These are phyloP conservation scores for Fraxinus albicans DNA, from an alignment of 305 asterid species.

Conservation along the genomic window DNA sequence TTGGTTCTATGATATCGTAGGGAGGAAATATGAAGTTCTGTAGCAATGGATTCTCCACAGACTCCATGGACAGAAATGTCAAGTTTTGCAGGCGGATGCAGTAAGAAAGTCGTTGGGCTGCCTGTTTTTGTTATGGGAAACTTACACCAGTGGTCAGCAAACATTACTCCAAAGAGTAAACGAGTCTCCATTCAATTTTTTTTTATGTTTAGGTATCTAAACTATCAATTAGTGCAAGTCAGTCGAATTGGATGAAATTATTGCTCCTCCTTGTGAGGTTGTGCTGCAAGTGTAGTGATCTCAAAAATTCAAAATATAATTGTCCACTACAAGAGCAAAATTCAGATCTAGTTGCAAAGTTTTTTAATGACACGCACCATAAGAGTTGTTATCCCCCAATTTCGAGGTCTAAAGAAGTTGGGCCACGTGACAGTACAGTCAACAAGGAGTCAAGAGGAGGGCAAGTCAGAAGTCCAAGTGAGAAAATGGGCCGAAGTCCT, in stretches of 20 bases:
- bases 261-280: neutral
- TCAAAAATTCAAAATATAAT: neutral
- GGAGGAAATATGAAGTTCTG: conserved; percentile 67
- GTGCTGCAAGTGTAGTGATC: neutral
- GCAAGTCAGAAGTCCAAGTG: no score
- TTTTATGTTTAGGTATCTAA: neutral
- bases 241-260: neutral
- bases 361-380: neutral
- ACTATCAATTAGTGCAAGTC: neutral
- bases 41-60: conserved; percentile 46
- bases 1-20: conserved; percentile 54
- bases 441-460: no score
- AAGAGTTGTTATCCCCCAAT: no score
- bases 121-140: neutral
- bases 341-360: neutral
- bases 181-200: neutral
- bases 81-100: neutral
- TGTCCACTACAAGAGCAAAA: neutral
- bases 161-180: neutral
- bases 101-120: neutral
- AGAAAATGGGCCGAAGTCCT: no score
- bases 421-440: no score
- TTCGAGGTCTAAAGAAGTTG: no score
- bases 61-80: conserved; percentile 4
- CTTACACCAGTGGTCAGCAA: neutral